Percentiles rank a stretch among this genome's conserved stretches.
phyloP scores from a whole-genome alignment of 805 yeast species.

The Yamadazyma takamatsuzukensis region DNA sequence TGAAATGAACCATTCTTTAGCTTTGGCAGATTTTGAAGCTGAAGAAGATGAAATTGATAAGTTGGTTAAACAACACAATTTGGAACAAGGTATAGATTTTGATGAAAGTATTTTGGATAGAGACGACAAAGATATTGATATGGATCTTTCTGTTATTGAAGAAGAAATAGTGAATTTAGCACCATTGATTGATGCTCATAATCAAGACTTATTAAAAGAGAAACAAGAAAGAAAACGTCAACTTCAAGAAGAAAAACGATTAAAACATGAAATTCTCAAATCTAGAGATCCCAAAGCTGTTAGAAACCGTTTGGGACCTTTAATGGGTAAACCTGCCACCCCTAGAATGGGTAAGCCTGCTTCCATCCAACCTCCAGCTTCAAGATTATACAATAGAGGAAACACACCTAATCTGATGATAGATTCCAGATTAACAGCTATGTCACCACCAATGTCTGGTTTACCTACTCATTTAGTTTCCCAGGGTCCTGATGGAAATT shows the following conservation, averaged over 20 bases:
- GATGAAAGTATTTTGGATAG: constrained; percentile 16
- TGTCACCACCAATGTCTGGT: constrained; percentile 15
- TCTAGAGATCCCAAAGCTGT: not conserved
- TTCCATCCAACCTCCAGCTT: constrained; percentile 42
- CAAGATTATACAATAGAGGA: constrained; percentile 30
- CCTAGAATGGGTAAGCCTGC: constrained; percentile 47
- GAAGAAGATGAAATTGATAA: constrained; percentile 38
- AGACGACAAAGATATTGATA: constrained; percentile 16
- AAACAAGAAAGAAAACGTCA: constrained; percentile 17
- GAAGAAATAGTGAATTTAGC: constrained; percentile 39
- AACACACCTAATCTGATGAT: constrained; percentile 12
- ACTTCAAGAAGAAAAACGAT: constrained; percentile 19
- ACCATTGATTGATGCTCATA: constrained; percentile 36
- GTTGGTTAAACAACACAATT: constrained; percentile 32
- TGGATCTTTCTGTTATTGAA: constrained; percentile 31
- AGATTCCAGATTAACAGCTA: constrained; percentile 20
- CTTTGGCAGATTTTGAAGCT: constrained; percentile 11
- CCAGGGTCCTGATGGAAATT: constrained; percentile 13
- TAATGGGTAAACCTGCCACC: constrained; percentile 30
- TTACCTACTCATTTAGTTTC: constrained; percentile 20
- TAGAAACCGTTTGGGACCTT: constrained; percentile 16
- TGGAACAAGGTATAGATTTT: constrained; percentile 28
- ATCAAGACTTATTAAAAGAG: constrained; percentile 22
- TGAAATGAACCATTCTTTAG: not conserved
- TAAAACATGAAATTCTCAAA: constrained; percentile 6